A percentile compares a stretch with the other conserved stretches of the same genome.
Evolutionary conservation across 345 rosid species (phyloP).

Genomic region (Trapa incisa): DNA sequence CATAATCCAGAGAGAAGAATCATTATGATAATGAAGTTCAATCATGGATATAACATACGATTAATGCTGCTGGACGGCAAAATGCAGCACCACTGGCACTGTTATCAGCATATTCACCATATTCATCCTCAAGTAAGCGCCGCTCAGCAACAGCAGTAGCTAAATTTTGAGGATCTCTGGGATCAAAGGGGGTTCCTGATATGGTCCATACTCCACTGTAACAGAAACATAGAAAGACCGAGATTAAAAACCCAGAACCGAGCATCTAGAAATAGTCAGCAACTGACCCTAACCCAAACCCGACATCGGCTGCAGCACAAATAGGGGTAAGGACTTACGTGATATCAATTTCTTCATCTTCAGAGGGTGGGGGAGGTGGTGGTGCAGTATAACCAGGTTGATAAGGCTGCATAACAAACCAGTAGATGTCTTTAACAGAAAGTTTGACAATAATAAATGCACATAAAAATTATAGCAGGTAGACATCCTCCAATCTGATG

Average conservation of each 20-base stretch:
- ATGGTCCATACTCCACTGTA: constrained; percentile 69
- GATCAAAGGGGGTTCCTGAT: constrained; percentile 64
- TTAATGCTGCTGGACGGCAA: constrained; percentile 90
- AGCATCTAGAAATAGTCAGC: background rate
- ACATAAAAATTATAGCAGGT: background rate
- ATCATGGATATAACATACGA: constrained; percentile 33
- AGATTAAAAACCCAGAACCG: background rate
- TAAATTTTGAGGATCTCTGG: constrained; percentile 67
- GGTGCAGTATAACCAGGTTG: constrained; percentile 90
- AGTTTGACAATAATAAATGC: background rate
- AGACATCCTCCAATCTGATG: background rate
- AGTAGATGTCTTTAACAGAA: background rate
- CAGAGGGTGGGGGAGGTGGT: constrained; percentile 40
- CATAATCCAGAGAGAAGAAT: background rate
- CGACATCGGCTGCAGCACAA: background rate
- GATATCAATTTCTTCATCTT: constrained; percentile 62
- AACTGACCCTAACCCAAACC: background rate
- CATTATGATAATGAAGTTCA: background rate
- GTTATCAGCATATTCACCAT: constrained; percentile 75
- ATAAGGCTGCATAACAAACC: constrained; percentile 40
- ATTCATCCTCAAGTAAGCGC: constrained; percentile 78
- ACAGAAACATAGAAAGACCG: constrained; percentile 8
- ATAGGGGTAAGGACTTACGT: constrained; percentile 33
- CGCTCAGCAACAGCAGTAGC: constrained; percentile 92
- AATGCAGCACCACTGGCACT: constrained; percentile 94